Evolutionary conservation across 192 early-diverging fungal genomes (phyloP).

Genomic region (Coemansia sp.): DNA sequence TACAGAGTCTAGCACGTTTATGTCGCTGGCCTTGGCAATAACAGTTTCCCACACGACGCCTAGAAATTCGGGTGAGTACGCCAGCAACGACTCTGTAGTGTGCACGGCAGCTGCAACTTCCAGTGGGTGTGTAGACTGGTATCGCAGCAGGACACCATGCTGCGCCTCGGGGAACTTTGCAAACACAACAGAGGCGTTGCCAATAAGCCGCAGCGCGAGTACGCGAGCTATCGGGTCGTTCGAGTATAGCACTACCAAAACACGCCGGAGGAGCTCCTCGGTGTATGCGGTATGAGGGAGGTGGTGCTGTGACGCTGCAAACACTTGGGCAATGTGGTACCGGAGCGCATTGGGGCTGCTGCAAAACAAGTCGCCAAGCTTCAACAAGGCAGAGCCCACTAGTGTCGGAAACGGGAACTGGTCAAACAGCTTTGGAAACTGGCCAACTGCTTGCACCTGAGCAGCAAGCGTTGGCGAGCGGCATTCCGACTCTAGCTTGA

Average conservation of each 20-base stretch:
- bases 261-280: slow-evolving; percentile 49
- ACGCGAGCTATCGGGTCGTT: slow-evolving; percentile 54
- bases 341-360: slow-evolving; percentile 44
- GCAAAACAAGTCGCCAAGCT: slow-evolving; percentile 53
- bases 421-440: slow-evolving; percentile 52
- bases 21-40: slow-evolving; percentile 28
- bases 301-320: slow-evolving; percentile 38
- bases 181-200: slow-evolving; percentile 48
- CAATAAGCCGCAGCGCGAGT: slow-evolving; percentile 48
- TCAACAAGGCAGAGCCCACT: slow-evolving; percentile 53
- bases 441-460: slow-evolving; percentile 50
- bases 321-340: slow-evolving; percentile 51
- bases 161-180: slow-evolving; percentile 49
- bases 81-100: slow-evolving; percentile 42
- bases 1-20: slow-evolving; percentile 22
- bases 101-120: slow-evolving; percentile 52
- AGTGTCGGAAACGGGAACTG: slow-evolving; percentile 54
- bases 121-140: slow-evolving; percentile 48
- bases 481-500: slow-evolving; percentile 51
- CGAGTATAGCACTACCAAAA: slow-evolving; percentile 50
- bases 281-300: slow-evolving; percentile 40
- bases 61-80: slow-evolving; percentile 48
- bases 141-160: slow-evolving; percentile 50
- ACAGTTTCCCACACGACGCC: slow-evolving; percentile 51
- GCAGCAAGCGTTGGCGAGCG: slow-evolving; percentile 28